Percentiles rank a stretch among this genome's conserved stretches.
Conservation (phyloP, 805 yeast genomes). For the Dipodascus geniculatus region DNA sequence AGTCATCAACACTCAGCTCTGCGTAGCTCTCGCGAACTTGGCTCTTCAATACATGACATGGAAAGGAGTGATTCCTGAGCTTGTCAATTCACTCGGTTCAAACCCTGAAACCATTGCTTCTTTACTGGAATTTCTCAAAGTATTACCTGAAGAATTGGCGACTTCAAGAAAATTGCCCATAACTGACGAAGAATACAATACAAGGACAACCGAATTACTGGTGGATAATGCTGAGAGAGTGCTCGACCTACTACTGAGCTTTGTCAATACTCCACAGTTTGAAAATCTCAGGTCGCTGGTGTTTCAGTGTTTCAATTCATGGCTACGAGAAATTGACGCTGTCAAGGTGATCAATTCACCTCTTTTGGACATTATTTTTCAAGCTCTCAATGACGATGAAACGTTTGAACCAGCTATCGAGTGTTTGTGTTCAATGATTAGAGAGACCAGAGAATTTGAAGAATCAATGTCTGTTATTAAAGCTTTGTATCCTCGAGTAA, state of each 20-base stretch:
- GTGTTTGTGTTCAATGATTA: slow-evolving; percentile 68
- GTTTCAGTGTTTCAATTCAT: slow-evolving; percentile 69
- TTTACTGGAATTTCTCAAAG: slow-evolving; percentile 68
- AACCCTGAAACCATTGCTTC: slow-evolving; percentile 31
- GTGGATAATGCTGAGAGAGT: slow-evolving; percentile 58
- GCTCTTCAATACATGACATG: slow-evolving; percentile 69
- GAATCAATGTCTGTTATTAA: slow-evolving; percentile 41
- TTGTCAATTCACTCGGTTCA: slow-evolving; percentile 37
- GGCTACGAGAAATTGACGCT: slow-evolving; percentile 83
- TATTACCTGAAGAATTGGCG: slow-evolving; percentile 82
- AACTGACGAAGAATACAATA: slow-evolving; percentile 66
- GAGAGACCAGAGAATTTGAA: slow-evolving; percentile 65
- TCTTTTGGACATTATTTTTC: slow-evolving; percentile 57
- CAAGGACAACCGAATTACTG: slow-evolving; percentile 52
- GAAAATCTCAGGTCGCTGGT: slow-evolving; percentile 33
- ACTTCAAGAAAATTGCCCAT: slow-evolving; percentile 69
- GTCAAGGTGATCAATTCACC: slow-evolving; percentile 54
- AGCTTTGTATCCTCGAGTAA: slow-evolving; percentile 56
- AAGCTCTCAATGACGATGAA: slow-evolving; percentile 42
- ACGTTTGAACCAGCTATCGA: slow-evolving; percentile 80
- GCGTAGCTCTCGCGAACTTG: slow-evolving; percentile 70
- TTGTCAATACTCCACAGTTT: slow-evolving; percentile 29
- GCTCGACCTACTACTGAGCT: slow-evolving; percentile 45
- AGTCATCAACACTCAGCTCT: slow-evolving; percentile 70
- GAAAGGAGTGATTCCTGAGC: slow-evolving; percentile 59